These are phyloP conservation scores for Madurella fahalii DNA, from an alignment of 2,329 filamentous ascomycete genomes.

Conservation along the genomic window DNA sequence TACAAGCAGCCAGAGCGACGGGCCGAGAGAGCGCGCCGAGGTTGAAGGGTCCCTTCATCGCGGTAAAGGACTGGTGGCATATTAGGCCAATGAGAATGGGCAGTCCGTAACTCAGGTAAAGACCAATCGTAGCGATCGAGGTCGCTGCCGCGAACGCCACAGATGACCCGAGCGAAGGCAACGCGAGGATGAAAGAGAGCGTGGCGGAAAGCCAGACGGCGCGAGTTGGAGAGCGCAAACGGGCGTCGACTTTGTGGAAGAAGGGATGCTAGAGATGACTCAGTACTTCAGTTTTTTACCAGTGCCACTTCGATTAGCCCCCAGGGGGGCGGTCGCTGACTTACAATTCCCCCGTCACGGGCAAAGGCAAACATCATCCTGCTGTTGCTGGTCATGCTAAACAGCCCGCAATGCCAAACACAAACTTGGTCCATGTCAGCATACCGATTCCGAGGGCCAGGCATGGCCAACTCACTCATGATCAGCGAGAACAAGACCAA, in stretches of 20 bases:
- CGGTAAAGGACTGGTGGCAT: slow-evolving; percentile 45
- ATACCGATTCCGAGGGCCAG: slow-evolving; percentile 21
- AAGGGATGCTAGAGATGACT: slow-evolving; percentile 37
- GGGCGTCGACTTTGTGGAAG: slow-evolving; percentile 50
- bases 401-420: slow-evolving; percentile 58
- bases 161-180: slow-evolving; percentile 50
- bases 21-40: slow-evolving; percentile 43
- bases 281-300: neutral
- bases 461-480: slow-evolving; percentile 35
- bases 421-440: slow-evolving; percentile 44
- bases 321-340: slow-evolving; percentile 8
- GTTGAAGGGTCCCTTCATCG: slow-evolving; percentile 53
- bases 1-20: slow-evolving; percentile 43
- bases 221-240: slow-evolving; percentile 47
- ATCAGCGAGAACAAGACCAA: slow-evolving; percentile 52
- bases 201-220: slow-evolving; percentile 53
- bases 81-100: slow-evolving; percentile 53
- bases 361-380: slow-evolving; percentile 59
- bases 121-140: slow-evolving; percentile 55
- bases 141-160: slow-evolving; percentile 57
- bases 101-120: slow-evolving; percentile 56
- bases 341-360: slow-evolving; percentile 49
- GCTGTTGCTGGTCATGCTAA: slow-evolving; percentile 53
- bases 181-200: slow-evolving; percentile 51
- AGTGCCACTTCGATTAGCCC: too few species aligned